Evolutionary conservation across 1,284 basidiomycete species (phyloP).

Genomic region (Apiotrichum gamsii): DNA sequence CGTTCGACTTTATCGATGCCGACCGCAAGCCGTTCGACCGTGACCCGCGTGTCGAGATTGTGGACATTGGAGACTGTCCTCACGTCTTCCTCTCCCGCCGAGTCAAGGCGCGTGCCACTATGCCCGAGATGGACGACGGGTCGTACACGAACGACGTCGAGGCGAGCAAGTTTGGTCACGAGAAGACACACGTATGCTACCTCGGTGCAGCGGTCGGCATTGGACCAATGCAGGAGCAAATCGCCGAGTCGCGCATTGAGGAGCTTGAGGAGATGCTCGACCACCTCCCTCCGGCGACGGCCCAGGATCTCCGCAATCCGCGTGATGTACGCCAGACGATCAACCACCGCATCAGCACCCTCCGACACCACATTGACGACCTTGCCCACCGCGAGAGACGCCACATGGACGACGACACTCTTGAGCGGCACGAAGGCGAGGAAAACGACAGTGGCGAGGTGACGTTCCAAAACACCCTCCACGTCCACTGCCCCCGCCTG

Average conservation of each 20-base stretch:
- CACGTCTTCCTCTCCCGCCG: conserved; percentile 77
- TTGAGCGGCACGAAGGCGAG: conserved; percentile 9
- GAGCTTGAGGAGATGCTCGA: conserved; percentile 25
- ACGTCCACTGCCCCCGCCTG: conserved; percentile 80
- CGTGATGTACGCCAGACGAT: background rate
- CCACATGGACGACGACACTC: conserved; percentile 32
- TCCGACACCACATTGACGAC: conserved; percentile 27
- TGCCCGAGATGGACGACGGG: conserved; percentile 39
- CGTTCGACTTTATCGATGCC: conserved; percentile 77
- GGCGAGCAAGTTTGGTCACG: conserved; percentile 75
- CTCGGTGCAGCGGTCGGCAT: conserved; percentile 63
- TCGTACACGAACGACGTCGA: conserved; percentile 34
- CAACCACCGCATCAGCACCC: conserved; percentile 22
- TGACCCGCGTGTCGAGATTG: conserved; percentile 61
- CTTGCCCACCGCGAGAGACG: conserved; percentile 25
- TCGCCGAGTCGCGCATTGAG: conserved; percentile 55
- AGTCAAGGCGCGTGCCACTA: conserved; percentile 31
- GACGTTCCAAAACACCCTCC: conserved; percentile 74
- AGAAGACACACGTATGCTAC: conserved; percentile 78
- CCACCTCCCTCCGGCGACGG: background rate
- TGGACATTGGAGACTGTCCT: conserved; percentile 70
- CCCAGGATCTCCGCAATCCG: background rate
- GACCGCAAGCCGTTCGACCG: conserved; percentile 58
- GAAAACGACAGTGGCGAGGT: conserved; percentile 2
- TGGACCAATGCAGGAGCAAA: conserved; percentile 61